Evolutionary conservation across 2,329 filamentous ascomycete species (phyloP).

Genomic region (Talaromyces verruculosus): DNA sequence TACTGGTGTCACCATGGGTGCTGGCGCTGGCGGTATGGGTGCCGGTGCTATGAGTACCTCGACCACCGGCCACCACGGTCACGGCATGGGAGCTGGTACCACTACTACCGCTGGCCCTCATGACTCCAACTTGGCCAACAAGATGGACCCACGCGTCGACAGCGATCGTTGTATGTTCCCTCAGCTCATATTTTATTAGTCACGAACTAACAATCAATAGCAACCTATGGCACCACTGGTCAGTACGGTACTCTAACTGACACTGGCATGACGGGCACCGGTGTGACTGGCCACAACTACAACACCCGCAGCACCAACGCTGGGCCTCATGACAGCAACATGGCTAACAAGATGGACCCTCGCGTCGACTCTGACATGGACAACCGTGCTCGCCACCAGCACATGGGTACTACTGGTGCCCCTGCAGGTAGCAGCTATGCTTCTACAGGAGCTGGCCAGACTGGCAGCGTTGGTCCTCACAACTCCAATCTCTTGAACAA

Average conservation of each 20-base stretch:
- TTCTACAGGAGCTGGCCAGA: conserved; percentile 18
- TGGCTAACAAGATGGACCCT: conserved; percentile 35
- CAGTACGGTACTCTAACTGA: neutral
- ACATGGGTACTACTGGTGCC: conserved; percentile 19
- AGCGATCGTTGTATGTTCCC: conserved; percentile 28
- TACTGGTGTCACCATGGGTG: conserved; percentile 8
- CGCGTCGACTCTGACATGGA: conserved; percentile 43
- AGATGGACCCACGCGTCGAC: conserved; percentile 36
- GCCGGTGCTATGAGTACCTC: conserved; percentile 24
- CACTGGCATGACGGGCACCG: neutral
- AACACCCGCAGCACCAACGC: conserved; percentile 33
- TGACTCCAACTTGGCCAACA: conserved; percentile 41
- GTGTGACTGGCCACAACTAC: conserved; percentile 5
- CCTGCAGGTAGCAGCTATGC: conserved; percentile 21
- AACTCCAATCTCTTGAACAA: conserved; percentile 49
- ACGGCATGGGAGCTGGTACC: conserved; percentile 25
- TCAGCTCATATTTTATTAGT: conserved; percentile 31
- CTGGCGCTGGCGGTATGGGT: neutral
- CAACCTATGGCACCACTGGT: conserved; percentile 35
- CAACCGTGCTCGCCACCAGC: conserved; percentile 18
- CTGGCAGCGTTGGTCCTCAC: conserved; percentile 44
- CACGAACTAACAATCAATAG: conserved; percentile 45
- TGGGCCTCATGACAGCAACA: conserved; percentile 39
- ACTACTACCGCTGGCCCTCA: conserved; percentile 35
- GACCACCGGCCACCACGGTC: conserved; percentile 36